Evolutionary conservation across 2,329 filamentous ascomycete genomes (phyloP).

Genomic region (Meredithiella fracta): DNA sequence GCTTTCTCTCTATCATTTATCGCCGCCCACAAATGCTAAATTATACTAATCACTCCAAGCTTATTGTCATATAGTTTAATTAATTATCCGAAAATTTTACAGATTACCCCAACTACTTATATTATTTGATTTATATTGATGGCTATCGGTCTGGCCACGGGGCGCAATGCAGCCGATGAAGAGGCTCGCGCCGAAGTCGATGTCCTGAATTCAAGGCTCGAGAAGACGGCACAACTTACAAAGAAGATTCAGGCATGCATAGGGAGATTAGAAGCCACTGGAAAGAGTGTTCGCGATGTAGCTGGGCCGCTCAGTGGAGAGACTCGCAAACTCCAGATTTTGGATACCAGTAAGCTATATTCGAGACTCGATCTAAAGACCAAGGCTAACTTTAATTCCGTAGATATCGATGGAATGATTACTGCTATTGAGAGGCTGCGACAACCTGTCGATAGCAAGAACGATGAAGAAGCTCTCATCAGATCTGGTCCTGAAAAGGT

Average conservation of each 20-base stretch:
- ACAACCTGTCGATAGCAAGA: constrained; percentile 83
- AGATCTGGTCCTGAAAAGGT: constrained; percentile 69
- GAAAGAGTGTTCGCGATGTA: constrained; percentile 79
- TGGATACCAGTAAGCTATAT: constrained; percentile 51
- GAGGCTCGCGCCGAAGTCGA: constrained; percentile 55
- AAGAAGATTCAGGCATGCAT: constrained; percentile 91
- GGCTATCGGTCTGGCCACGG: constrained; percentile 11
- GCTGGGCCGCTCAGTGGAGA: constrained; percentile 86
- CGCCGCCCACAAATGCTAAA: too few species aligned
- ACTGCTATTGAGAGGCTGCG: constrained; percentile 75
- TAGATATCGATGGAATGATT: constrained; percentile 73
- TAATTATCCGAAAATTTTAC: too few species aligned
- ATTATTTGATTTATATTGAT: neutral
- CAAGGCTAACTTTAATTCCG: constrained; percentile 5
- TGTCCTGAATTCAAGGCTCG: constrained; percentile 55
- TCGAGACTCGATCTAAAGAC: neutral
- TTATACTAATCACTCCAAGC: too few species aligned
- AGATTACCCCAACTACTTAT: too few species aligned
- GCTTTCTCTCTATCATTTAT: too few species aligned
- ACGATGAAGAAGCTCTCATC: constrained; percentile 81
- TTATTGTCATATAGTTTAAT: too few species aligned
- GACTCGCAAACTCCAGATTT: constrained; percentile 74
- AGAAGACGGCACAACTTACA: constrained; percentile 83
- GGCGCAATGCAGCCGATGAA: constrained; percentile 41
- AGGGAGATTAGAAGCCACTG: constrained; percentile 67